A percentile compares a stretch with the other conserved stretches of the same genome.
phyloP scores from a whole-genome alignment of 176 grass and related monocot genomes.

The Paspalum vaginatum region DNA sequence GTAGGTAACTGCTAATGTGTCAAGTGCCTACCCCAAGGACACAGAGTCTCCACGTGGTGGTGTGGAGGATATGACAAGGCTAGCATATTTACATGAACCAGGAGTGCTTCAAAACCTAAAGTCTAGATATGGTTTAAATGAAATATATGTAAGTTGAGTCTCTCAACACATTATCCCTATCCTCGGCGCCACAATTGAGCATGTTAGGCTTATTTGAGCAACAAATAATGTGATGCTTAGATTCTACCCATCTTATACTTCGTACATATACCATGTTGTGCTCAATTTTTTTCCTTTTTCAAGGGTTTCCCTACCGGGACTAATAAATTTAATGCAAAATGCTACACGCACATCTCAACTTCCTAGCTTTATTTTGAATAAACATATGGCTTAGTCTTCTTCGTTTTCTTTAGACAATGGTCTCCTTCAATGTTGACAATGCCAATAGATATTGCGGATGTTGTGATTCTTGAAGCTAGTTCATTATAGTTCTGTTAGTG shows the following conservation, averaged over 20 bases:
- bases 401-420: neutral
- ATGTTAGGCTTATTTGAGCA: neutral
- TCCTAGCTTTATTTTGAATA: neutral
- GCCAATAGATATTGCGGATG: neutral
- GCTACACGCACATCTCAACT: neutral
- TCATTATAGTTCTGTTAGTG: neutral
- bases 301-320: neutral
- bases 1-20: constrained; percentile 57
- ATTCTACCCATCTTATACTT: constrained; percentile 6
- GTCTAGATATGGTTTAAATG: constrained; percentile 76
- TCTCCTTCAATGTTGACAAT: constrained; percentile 2
- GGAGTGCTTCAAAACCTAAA: constrained; percentile 89
- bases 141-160: constrained; percentile 87
- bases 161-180: neutral
- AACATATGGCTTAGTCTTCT: neutral
- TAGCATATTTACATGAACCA: constrained; percentile 86
- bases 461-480: neutral
- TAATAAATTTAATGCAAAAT: neutral
- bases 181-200: neutral
- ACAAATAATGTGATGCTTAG: neutral
- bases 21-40: constrained; percentile 69
- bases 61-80: constrained; percentile 96
- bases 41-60: constrained; percentile 76
- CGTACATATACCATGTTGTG: neutral
- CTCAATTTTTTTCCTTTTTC: neutral